Evolutionary conservation across 805 yeast species (phyloP), one percentile per base, ranked within the genome.

Genomic region (Wickerhamiella parazyma): DNA sequence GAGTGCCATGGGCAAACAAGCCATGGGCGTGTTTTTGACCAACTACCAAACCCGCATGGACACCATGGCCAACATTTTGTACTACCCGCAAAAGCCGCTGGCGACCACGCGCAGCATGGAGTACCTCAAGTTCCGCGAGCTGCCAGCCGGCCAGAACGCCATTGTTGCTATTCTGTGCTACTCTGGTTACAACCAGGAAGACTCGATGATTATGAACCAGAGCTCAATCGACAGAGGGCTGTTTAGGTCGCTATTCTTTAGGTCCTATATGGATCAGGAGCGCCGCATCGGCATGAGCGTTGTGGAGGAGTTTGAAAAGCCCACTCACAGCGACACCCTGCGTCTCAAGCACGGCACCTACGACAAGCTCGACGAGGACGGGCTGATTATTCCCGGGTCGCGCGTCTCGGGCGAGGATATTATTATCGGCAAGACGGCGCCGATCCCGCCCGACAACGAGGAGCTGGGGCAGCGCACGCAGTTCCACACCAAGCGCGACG

Each of bases 1-100:
- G 69, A 87, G 95, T 61, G 98, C 98, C 51, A 91, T 91, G 98
- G 98, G 98, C 76, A 91, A 91, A 66, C 98, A 91, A 68, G 98
- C 98, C 46, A 91, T 91, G 98, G 98, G 98, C 61, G 97, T 91
- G 8, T 89, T 83, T 64, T 72, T 89, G 56, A 91, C 98, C 4
- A 91, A 91, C 60, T 91, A 89, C 63, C 75, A 80, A 47, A 95
- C 89, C 42, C 83, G 98, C 67, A 91, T 91, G 98, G 98, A 91
- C 65, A 91, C 98, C 1, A 91, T 91, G 98, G 96, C 98, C 8
- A 91, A 91, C 60, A 89, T 91, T 55, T 71, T 91, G 53, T 91
- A 91, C 61, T 91, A 91, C 60, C 98, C 98, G 33, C 98, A 91
- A 62, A 91, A 91, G 63, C 98, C 98, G 12, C 69, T 91, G 60